phyloP scores from a whole-genome alignment of 2,329 filamentous ascomycete genomes.

The Colletotrichum chlorophyti region DNA sequence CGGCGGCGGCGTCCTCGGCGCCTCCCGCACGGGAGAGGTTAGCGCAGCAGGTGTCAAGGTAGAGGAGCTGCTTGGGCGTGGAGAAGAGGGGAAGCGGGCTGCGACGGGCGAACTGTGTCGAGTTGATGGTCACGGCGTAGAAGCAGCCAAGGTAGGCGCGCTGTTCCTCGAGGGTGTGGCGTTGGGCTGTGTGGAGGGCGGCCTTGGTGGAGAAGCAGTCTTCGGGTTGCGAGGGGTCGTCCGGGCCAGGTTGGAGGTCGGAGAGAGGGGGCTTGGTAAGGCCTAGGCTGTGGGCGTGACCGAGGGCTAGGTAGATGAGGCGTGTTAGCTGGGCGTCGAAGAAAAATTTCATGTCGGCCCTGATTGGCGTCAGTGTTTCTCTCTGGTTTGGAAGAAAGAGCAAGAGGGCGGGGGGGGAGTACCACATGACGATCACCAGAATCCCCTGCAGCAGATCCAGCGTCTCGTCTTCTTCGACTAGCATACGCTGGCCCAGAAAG shows the following conservation, averaged over 20 bases:
- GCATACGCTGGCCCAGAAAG: constrained; percentile 48
- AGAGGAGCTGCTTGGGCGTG: constrained; percentile 31
- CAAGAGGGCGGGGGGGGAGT: neutral
- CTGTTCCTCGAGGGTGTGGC: constrained; percentile 43
- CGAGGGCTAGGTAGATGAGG: constrained; percentile 47
- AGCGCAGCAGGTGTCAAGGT: constrained; percentile 42
- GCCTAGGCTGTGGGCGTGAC: constrained; percentile 48
- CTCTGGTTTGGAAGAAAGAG: no score
- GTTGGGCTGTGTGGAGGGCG: neutral
- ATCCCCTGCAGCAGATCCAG: constrained; percentile 55
- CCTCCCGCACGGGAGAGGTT: constrained; percentile 34
- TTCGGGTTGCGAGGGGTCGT: neutral
- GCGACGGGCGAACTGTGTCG: constrained; percentile 43
- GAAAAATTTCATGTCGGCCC: constrained; percentile 43
- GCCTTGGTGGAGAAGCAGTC: constrained; percentile 16
- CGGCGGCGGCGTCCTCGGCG: constrained; percentile 38
- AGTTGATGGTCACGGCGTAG: constrained; percentile 33
- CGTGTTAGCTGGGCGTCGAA: constrained; percentile 43
- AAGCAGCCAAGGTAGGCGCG: constrained; percentile 44
- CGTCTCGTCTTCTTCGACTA: constrained; percentile 47
- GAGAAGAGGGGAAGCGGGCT: constrained; percentile 35
- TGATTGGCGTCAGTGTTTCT: constrained; percentile 25
- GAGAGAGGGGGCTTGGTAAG: constrained; percentile 36
- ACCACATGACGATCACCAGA: constrained; percentile 54
- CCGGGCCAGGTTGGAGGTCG: neutral